Evolutionary conservation across 768 basidiomycete genomes (phyloP), one percentile per base, ranked within the genome.

Genomic region (Boletus reticuloceps): DNA sequence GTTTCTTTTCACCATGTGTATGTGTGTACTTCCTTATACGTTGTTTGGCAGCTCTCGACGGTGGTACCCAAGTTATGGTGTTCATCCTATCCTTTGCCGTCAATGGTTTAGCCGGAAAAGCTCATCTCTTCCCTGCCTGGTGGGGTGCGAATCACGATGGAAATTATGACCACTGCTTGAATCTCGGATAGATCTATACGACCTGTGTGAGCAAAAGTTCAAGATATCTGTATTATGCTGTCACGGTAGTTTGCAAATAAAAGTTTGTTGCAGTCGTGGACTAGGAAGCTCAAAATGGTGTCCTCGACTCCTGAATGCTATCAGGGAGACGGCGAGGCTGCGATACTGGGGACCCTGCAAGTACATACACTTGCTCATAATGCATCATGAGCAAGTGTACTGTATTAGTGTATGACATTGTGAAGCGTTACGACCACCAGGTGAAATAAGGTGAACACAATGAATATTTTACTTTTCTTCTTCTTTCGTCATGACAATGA

Each of bases 61-160:
- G 72, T 17, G 76, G 73, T 14, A 67, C 69, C 1, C 74, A 82
- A 63, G 79, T 83, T 19, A 81, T 82, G 78, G 75, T 80, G n/a
- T 81, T 82, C 61, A 74, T 82, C 31, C 65, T 79, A 12, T 79
- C 82, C 0, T 76, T 75, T 54, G 72, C 79, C 0, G 79, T 83
- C 0, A 76, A 77, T 50, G 83, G 83, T 19, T 81, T 77, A 4
- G 72, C 77, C 3, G 81, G 82, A 12, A 62, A 67, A 0, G 62
- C 79, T 1, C 77, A 81, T 59, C 58, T 78, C 22, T 82, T 82
- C 70, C 79, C 82, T n/a, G 58, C 73, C 50, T 82, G 82, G 82
- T 82, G 80, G 82, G 80, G 80, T 17, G 81, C 80, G 5, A 82
- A 83, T 59, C 80, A 82, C 53, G 63, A 61, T 34, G 81, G 79